phyloP scores from a whole-genome alignment of 805 yeast species.

The Candida pseudofarinosa region DNA sequence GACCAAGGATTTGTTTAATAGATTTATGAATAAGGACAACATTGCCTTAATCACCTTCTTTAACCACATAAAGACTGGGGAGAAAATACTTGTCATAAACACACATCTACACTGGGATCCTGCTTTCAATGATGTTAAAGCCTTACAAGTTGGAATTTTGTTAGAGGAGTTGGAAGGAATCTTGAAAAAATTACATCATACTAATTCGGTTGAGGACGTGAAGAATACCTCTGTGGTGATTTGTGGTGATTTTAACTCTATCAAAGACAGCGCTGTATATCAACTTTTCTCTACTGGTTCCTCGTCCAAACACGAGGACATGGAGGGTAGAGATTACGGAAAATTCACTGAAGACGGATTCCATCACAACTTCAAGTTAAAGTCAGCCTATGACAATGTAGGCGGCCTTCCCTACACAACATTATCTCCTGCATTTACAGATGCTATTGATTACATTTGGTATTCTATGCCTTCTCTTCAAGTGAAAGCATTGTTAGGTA shows the following conservation, averaged over 20 bases:
- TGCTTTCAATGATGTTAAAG: constrained; percentile 88
- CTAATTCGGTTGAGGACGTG: constrained; percentile 45
- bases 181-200: constrained; percentile 45
- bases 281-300: constrained; percentile 80
- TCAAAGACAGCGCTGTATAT: constrained; percentile 83
- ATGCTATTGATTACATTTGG: constrained; percentile 95
- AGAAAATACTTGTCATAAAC: constrained; percentile 69
- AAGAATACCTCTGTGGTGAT: constrained; percentile 72
- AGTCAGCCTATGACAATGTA: constrained; percentile 77
- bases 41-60: constrained; percentile 76
- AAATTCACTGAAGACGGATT: constrained; percentile 86
- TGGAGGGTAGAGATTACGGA: constrained; percentile 87
- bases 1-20: constrained; percentile 90
- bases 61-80: constrained; percentile 70
- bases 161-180: constrained; percentile 79
- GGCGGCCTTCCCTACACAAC: constrained; percentile 94
- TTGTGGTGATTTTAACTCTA: constrained; percentile 96
- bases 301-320: constrained; percentile 74
- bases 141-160: constrained; percentile 90
- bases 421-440: constrained; percentile 88
- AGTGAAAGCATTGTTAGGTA: constrained; percentile 83
- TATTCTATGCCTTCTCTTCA: constrained; percentile 76
- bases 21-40: constrained; percentile 94
- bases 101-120: constrained; percentile 99
- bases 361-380: constrained; percentile 72